phyloP scores from a whole-genome alignment of 2,329 filamentous ascomycete species.

The Exophiala alcalophila region DNA sequence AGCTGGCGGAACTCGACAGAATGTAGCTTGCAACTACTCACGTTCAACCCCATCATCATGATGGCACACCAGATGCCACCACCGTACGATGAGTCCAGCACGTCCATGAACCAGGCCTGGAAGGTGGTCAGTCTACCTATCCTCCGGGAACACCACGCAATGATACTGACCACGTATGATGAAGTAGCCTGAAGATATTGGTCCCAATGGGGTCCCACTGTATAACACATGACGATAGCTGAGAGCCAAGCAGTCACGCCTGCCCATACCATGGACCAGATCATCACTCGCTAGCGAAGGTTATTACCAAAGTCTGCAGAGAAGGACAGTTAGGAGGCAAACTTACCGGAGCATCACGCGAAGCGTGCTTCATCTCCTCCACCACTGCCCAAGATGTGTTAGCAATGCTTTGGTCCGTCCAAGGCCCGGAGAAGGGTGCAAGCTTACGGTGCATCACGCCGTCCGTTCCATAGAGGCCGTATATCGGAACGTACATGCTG shows the following conservation, averaged over 20 bases:
- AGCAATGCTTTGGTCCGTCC: background rate
- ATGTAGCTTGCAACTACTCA: constrained; percentile 5
- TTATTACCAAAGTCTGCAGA: no score
- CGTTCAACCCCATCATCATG: constrained; percentile 29
- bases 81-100: constrained; percentile 39
- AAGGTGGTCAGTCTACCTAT: constrained; percentile 35
- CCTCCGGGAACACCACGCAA: background rate
- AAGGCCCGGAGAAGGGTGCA: background rate
- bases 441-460: constrained; percentile 59
- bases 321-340: no score
- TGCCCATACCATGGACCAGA: constrained; percentile 26
- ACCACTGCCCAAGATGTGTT: constrained; percentile 11
- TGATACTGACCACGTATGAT: constrained; percentile 20
- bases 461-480: constrained; percentile 62
- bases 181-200: constrained; percentile 23
- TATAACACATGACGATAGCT: constrained; percentile 26
- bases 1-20: background rate
- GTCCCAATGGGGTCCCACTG: constrained; percentile 25
- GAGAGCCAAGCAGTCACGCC: constrained; percentile 26
- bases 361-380: constrained; percentile 55
- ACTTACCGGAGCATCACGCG: constrained; percentile 24
- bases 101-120: constrained; percentile 34
- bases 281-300: constrained; percentile 27
- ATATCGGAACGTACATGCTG: constrained; percentile 66
- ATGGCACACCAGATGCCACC: constrained; percentile 26